Evolutionary conservation across 2,329 filamentous ascomycete species (phyloP), one percentile per base, ranked within the genome.

Genomic region (Cercospora sp.): DNA sequence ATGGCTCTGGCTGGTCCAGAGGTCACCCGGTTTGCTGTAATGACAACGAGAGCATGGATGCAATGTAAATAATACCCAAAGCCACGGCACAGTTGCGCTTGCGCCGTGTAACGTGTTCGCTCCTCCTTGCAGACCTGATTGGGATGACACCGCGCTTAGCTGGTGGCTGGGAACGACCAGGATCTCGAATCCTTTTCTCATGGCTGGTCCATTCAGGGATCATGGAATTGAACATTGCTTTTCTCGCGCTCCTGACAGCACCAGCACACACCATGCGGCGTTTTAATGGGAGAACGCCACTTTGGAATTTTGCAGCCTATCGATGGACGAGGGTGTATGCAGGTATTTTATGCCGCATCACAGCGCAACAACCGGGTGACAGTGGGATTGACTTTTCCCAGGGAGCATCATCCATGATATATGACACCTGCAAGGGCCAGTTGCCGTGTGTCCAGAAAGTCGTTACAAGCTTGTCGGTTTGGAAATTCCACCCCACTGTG

Each of bases 51-150:
- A 23, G 60, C 63, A 69, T 60, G 31, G 60, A 69, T 59, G 66
- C 55, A 58, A 67, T 69, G 69, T 71, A 69, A 63, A 69, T 69
- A 64, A 69, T 67, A 66, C 60, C 42, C 42, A 48, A 48, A 48
- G 18, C 18, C 42, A 48, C 42, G 42, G 42, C 42, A 48, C 18
- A 48, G 42, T 33, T 30, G 45, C 57, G 39, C 63, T 53, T 60
- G 20, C 36, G 33, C 45, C 65, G 67, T 68, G 69, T 66, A 55
- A 68, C 64, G 69, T 65, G 66, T 69, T 66, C 60, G 45, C 26
- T 62, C 59, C 58, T 33, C 65, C 48, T 66, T 65, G 63, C 42
- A 45, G 55, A 16, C 60, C 30, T 59, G 20, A 36, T 63, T 55
- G 42, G 64, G 58, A 31, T 31, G 53, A 33, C 57, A 31, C 13